Conservation (phyloP, 2,329 filamentous ascomycete species). For the Trichophyton simii region DNA sequence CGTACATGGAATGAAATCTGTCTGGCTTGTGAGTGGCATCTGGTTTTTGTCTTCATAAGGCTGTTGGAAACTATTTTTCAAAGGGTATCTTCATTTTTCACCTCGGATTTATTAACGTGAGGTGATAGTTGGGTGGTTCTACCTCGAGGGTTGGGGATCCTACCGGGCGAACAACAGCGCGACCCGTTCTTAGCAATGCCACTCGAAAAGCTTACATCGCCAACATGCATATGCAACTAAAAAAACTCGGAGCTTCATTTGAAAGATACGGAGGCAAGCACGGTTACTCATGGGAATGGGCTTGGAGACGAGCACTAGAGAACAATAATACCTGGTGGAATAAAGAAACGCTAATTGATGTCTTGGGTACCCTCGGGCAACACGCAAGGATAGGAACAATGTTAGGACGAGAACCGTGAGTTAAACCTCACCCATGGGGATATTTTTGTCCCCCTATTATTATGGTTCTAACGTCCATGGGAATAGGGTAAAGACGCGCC, state of each 20-base stretch:
- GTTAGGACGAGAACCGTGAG: slow-evolving; percentile 76
- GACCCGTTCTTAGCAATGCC: slow-evolving; percentile 26
- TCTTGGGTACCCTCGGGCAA: slow-evolving; percentile 60
- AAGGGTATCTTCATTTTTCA: background rate
- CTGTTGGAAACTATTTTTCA: background rate
- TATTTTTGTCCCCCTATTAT: background rate
- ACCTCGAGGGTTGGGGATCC: slow-evolving; percentile 38
- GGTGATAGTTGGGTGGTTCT: slow-evolving; percentile 33
- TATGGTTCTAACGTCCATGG: background rate
- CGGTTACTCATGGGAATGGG: slow-evolving; percentile 50
- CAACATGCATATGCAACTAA: slow-evolving; percentile 39
- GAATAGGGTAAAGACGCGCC: slow-evolving; percentile 62
- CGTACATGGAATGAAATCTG: slow-evolving; percentile 35
- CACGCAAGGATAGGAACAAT: slow-evolving; percentile 71
- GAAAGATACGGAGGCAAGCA: slow-evolving; percentile 52
- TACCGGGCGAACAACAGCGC: slow-evolving; percentile 31
- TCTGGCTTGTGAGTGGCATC: slow-evolving; percentile 32
- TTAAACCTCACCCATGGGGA: slow-evolving; percentile 16
- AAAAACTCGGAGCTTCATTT: slow-evolving; percentile 61
- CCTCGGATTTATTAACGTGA: background rate
- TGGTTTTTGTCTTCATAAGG: background rate
- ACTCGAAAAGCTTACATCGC: slow-evolving; percentile 36
- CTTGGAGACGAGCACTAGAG: slow-evolving; percentile 53
- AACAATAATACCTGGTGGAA: slow-evolving; percentile 84
- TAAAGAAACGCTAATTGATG: slow-evolving; percentile 56